Evolutionary conservation across 1,284 basidiomycete species (phyloP).

Genomic region (Moniliophthora roreri): DNA sequence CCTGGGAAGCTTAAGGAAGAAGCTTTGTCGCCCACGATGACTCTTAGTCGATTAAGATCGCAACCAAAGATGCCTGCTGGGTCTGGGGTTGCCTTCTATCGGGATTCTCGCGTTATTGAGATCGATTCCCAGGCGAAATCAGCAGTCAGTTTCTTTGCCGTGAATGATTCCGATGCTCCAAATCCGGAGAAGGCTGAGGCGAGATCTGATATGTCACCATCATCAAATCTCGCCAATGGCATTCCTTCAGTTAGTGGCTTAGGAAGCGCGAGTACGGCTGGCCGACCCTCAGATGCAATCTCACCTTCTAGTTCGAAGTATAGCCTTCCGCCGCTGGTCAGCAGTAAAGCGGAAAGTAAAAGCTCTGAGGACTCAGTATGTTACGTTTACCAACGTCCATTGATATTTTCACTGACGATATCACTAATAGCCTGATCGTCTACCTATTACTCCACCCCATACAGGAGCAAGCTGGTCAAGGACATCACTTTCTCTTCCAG

Average conservation of each 20-base stretch:
- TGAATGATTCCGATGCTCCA: constrained; percentile 49
- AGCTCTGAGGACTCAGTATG: constrained; percentile 48
- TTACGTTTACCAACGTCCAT: constrained; percentile 12
- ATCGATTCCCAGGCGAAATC: constrained; percentile 42
- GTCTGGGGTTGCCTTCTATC: constrained; percentile 72
- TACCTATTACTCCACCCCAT: constrained; percentile 51
- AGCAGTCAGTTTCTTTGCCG: constrained; percentile 69
- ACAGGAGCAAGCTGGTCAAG: constrained; percentile 55
- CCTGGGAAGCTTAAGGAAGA: constrained; percentile 3
- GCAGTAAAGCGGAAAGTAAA: constrained; percentile 42
- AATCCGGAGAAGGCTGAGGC: background rate
- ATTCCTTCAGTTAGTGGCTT: background rate
- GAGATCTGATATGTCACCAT: background rate
- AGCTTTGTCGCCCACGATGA: constrained; percentile 19
- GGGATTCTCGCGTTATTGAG: constrained; percentile 51
- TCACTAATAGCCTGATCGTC: constrained; percentile 41
- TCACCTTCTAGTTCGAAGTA: constrained; percentile 23
- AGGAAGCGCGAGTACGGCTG: too few species aligned
- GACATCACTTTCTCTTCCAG: constrained; percentile 53
- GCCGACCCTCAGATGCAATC: constrained; percentile 8
- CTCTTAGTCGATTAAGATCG: constrained; percentile 28
- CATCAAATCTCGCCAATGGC: background rate
- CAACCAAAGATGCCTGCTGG: constrained; percentile 64
- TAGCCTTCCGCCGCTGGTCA: constrained; percentile 29
- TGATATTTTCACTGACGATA: constrained; percentile 14